Evolutionary conservation across 768 basidiomycete genomes (phyloP).

Genomic region (Kwoniella dejecticola): DNA sequence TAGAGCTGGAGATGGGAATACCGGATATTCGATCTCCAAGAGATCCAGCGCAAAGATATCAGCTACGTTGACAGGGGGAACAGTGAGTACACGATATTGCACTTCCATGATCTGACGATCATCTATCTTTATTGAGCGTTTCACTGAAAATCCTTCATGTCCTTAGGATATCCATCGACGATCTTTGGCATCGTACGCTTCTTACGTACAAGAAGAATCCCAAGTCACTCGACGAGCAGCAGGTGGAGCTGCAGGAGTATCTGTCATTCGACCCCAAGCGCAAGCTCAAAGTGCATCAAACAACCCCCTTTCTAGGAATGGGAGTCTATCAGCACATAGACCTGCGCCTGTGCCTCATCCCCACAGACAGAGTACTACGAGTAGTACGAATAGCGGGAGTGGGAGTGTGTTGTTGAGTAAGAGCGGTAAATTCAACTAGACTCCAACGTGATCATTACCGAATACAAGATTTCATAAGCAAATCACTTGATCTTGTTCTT

Average conservation of each 20-base stretch:
- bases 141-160: too few species aligned
- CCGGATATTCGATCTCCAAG: constrained; percentile 13
- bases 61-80: too few species aligned
- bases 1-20: too few species aligned
- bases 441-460: not conserved
- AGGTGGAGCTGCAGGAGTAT: constrained; percentile 23
- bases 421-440: not conserved
- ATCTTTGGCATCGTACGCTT: constrained; percentile 15
- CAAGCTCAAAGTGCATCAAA: too few species aligned
- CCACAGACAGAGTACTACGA: constrained; percentile 16
- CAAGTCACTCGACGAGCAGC: constrained; percentile 24
- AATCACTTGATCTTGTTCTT: too few species aligned
- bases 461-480: constrained; percentile 1
- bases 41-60: not conserved
- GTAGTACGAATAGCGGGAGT: constrained; percentile 2
- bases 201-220: constrained; percentile 31
- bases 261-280: constrained; percentile 21
- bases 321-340: constrained; percentile 3
- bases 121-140: too few species aligned
- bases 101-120: too few species aligned
- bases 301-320: not conserved
- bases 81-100: too few species aligned
- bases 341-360: constrained; percentile 20
- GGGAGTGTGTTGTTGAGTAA: constrained; percentile 10
- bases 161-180: not conserved